These are phyloP conservation scores for Ustilago shanxiensis DNA, from an alignment of 1,284 basidiomycete species.

Conservation along the genomic window DNA sequence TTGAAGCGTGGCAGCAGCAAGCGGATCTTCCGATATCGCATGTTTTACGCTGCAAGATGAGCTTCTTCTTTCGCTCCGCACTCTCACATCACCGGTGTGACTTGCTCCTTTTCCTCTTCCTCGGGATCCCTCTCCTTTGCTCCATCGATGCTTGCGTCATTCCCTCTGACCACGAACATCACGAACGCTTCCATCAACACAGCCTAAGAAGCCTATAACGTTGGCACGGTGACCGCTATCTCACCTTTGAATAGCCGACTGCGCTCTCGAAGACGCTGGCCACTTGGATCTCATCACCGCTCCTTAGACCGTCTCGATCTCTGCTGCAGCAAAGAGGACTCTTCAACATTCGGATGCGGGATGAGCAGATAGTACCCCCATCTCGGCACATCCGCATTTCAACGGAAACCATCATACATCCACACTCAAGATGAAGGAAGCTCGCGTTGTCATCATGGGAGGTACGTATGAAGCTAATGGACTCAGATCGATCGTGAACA, in stretches of 20 bases:
- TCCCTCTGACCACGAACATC: background rate
- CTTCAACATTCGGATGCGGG: background rate
- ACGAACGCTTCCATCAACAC: background rate
- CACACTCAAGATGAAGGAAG: constrained; percentile 52
- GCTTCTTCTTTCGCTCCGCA: background rate
- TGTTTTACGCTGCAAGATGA: background rate
- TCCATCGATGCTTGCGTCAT: background rate
- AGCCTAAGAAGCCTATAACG: no score
- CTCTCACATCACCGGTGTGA: background rate
- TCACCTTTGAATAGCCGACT: background rate
- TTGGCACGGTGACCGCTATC: background rate
- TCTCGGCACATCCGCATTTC: background rate
- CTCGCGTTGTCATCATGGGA: constrained; percentile 63
- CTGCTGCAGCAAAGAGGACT: background rate
- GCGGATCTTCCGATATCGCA: constrained; percentile 8
- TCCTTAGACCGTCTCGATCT: background rate
- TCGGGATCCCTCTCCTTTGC: background rate
- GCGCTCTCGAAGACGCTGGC: background rate
- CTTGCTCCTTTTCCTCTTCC: background rate
- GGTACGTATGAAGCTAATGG: constrained; percentile 20
- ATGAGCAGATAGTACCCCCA: background rate
- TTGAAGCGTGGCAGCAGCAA: constrained; percentile 4
- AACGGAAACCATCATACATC: background rate
- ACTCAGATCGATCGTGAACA: constrained; percentile 4
- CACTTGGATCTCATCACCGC: background rate